These are phyloP conservation scores for Chalciporus sphaerocephalus DNA, from an alignment of 768 basidiomycete genomes.

Conservation along the genomic window DNA sequence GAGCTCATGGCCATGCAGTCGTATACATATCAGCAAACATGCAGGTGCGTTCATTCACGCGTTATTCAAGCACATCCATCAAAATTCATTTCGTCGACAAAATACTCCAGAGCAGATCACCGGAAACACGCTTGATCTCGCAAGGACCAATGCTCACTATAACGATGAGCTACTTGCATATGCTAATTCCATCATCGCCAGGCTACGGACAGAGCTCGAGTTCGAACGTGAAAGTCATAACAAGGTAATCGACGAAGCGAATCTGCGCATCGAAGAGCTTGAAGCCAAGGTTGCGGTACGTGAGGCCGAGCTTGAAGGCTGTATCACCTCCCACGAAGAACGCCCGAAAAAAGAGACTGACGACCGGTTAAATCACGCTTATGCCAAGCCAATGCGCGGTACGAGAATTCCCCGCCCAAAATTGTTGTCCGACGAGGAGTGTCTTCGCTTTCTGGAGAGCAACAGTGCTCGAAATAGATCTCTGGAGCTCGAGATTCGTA, in stretches of 20 bases:
- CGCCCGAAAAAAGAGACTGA: neutral
- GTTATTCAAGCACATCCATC: slow-evolving; percentile 4
- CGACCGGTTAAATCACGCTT: neutral
- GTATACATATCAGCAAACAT: slow-evolving; percentile 38
- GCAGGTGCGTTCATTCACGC: slow-evolving; percentile 37
- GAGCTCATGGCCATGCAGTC: slow-evolving; percentile 44
- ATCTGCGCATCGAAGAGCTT: slow-evolving; percentile 40
- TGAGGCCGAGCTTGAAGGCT: slow-evolving; percentile 51
- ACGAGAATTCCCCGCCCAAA: slow-evolving; percentile 14
- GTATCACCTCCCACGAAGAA: slow-evolving; percentile 16
- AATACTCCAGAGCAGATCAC: slow-evolving; percentile 21
- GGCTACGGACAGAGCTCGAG: slow-evolving; percentile 41
- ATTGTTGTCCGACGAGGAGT: slow-evolving; percentile 35
- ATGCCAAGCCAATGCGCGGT: neutral
- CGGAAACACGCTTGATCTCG: neutral
- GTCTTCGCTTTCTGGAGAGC: slow-evolving; percentile 37
- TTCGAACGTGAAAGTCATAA: slow-evolving; percentile 42
- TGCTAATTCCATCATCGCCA: slow-evolving; percentile 41
- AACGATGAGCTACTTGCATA: slow-evolving; percentile 36
- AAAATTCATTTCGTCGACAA: slow-evolving; percentile 12
- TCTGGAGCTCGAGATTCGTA: slow-evolving; percentile 43
- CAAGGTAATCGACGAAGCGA: slow-evolving; percentile 37
- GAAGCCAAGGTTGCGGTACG: slow-evolving; percentile 53
- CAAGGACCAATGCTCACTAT: neutral
- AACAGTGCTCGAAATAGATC: slow-evolving; percentile 39